These are phyloP conservation scores for Macrophomina pseudophaseolina DNA, from an alignment of 2,329 filamentous ascomycete genomes.

Conservation along the genomic window DNA sequence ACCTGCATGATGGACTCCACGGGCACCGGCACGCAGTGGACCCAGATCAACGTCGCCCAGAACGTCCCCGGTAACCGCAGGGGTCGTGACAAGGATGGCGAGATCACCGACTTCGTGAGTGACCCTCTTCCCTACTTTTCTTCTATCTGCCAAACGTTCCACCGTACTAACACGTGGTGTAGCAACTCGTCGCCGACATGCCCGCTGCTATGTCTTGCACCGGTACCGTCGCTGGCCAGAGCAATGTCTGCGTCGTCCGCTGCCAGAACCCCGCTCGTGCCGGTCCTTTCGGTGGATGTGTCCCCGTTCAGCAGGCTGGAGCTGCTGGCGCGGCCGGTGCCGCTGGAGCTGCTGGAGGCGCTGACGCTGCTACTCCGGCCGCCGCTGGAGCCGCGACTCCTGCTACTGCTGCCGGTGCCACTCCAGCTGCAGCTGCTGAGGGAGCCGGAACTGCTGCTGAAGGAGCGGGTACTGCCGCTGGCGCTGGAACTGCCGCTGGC, in stretches of 20 bases:
- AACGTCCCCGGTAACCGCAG: conserved; percentile 59
- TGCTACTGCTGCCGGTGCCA: conserved; percentile 16
- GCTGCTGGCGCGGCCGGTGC: conserved; percentile 28
- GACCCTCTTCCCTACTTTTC: background rate
- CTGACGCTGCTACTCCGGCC: background rate
- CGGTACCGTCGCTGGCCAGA: conserved; percentile 63
- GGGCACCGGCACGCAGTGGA: conserved; percentile 61
- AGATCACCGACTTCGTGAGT: conserved; percentile 30
- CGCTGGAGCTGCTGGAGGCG: conserved; percentile 10
- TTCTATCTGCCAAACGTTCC: too few relatives aligned
- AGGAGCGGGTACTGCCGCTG: conserved; percentile 25
- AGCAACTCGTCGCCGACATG: conserved; percentile 64
- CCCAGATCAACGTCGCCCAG: conserved; percentile 59
- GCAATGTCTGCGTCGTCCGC: conserved; percentile 66
- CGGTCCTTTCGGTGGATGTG: conserved; percentile 67
- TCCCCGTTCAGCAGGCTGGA: conserved; percentile 58
- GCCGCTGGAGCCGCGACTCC: conserved; percentile 3
- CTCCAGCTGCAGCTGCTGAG: conserved; percentile 24
- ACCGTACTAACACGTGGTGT: conserved; percentile 27
- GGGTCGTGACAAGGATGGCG: conserved; percentile 40
- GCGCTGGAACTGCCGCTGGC: conserved; percentile 17
- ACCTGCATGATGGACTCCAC: conserved; percentile 68
- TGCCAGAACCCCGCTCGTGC: conserved; percentile 66
- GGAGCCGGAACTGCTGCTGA: background rate
- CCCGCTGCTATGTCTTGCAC: conserved; percentile 62